These are phyloP conservation scores for Coemansia sp. DNA, from an alignment of 192 early-diverging fungal genomes.

Conservation along the genomic window DNA sequence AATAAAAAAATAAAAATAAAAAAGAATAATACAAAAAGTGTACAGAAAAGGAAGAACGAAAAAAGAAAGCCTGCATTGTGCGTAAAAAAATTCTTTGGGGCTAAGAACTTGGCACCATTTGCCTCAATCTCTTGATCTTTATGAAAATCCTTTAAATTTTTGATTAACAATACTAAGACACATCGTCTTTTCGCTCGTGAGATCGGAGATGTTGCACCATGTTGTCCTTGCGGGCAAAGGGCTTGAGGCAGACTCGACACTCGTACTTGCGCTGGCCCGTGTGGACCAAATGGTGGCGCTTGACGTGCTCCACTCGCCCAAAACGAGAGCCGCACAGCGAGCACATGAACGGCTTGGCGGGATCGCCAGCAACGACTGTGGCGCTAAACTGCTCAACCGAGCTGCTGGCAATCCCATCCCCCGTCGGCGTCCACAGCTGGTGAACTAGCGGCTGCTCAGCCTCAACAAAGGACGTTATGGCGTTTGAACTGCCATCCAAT, in stretches of 20 bases:
- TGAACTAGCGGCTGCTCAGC: neutral
- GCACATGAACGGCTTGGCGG: constrained; percentile 53
- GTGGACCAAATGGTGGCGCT: constrained; percentile 56
- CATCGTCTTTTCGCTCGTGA: constrained; percentile 53
- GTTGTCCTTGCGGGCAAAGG: constrained; percentile 76
- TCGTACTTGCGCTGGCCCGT: constrained; percentile 68
- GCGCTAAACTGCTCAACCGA: constrained; percentile 4
- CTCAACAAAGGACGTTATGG: neutral
- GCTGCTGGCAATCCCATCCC: no score
- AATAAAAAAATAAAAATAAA: no score
- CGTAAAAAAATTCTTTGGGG: no score
- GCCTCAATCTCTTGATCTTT: no score
- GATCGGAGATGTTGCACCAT: constrained; percentile 82
- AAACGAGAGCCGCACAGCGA: constrained; percentile 61
- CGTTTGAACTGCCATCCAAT: neutral
- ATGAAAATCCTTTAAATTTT: no score
- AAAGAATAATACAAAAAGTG: neutral
- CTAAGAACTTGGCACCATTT: neutral
- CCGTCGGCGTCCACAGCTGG: constrained; percentile 4
- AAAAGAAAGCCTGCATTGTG: no score
- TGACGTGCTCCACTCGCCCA: constrained; percentile 56
- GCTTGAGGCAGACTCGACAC: constrained; percentile 64
- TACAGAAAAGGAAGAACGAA: neutral
- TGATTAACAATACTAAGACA: neutral
- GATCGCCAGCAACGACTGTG: constrained; percentile 22